These are phyloP conservation scores for Urtica urens DNA, from an alignment of 306 rosid genomes.

Conservation along the genomic window DNA sequence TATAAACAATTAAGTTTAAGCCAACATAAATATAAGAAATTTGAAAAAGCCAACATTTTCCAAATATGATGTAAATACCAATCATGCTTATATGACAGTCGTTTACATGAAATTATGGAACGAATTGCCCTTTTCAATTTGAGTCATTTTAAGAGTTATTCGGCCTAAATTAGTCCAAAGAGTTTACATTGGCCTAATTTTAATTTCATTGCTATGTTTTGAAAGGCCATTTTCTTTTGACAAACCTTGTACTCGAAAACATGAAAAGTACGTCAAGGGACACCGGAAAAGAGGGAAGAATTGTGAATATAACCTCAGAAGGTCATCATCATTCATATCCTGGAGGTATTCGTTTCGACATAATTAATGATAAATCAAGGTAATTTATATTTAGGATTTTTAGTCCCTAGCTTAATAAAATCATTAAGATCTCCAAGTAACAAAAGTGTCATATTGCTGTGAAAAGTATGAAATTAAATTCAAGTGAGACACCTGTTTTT, in stretches of 20 bases:
- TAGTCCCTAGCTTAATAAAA: no score
- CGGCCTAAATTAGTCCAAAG: neutral
- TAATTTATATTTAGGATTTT: no score
- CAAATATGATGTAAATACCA: no score
- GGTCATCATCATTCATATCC: slow-evolving; percentile 48
- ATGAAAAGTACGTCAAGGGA: slow-evolving; percentile 67
- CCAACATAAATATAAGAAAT: no score
- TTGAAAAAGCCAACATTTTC: no score
- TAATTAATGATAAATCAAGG: slow-evolving; percentile 60
- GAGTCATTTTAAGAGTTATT: neutral
- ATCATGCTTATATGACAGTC: no score
- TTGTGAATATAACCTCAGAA: slow-evolving; percentile 62
- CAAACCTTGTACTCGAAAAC: slow-evolving; percentile 71
- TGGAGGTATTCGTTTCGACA: slow-evolving; percentile 60
- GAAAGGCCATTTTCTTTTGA: slow-evolving; percentile 82
- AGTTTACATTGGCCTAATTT: neutral
- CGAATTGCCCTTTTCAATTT: neutral
- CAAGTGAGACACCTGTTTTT: no score
- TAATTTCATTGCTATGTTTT: slow-evolving; percentile 1
- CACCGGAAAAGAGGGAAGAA: slow-evolving; percentile 64
- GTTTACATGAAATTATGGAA: neutral
- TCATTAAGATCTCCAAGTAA: no score
- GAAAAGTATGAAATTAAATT: no score
- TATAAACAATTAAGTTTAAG: no score
- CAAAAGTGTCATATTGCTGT: no score